Evolutionary conservation across 352 stramenopile genomes (phyloP).

Genomic region (Globisporangium canariense): DNA sequence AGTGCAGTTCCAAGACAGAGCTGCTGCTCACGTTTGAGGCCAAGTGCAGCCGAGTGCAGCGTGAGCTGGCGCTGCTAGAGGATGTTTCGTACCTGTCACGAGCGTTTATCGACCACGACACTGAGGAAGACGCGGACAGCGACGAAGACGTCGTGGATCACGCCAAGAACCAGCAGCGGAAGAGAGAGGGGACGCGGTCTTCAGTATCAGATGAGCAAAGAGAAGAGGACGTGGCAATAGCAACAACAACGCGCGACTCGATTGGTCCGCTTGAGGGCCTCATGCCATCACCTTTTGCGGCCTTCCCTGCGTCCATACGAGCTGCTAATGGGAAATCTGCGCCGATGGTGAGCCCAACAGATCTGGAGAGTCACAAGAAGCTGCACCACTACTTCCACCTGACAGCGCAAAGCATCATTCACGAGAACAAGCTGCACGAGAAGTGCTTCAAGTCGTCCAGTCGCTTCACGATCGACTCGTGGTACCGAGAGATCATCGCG

Average conservation of each 20-base stretch:
- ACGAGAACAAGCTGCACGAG: slow-evolving; percentile 82
- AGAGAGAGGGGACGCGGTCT: background rate
- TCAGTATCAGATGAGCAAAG: background rate
- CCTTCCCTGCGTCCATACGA: slow-evolving; percentile 31
- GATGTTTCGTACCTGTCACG: slow-evolving; percentile 73
- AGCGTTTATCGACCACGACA: slow-evolving; percentile 60
- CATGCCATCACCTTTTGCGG: slow-evolving; percentile 28
- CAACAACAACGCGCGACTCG: slow-evolving; percentile 2
- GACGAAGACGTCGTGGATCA: slow-evolving; percentile 30
- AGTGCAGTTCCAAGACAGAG: slow-evolving; percentile 53
- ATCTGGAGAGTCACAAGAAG: slow-evolving; percentile 77
- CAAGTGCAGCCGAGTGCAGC: slow-evolving; percentile 65
- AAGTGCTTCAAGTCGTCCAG: slow-evolving; percentile 78
- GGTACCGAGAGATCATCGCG: slow-evolving; percentile 76
- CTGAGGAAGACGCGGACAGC: slow-evolving; percentile 65
- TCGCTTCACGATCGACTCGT: slow-evolving; percentile 78
- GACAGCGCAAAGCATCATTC: slow-evolving; percentile 82
- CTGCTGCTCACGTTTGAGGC: slow-evolving; percentile 57
- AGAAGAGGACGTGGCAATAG: background rate
- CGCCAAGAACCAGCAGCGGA: background rate
- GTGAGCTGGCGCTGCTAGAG: slow-evolving; percentile 71
- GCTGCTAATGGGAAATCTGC: slow-evolving; percentile 31
- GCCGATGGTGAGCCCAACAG: slow-evolving; percentile 42
- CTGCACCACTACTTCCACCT: slow-evolving; percentile 88
- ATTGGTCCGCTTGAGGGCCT: slow-evolving; percentile 3